Conservation (phyloP, 1,139 yeast genomes). For the Yamadazyma kanchanaburiensis region DNA sequence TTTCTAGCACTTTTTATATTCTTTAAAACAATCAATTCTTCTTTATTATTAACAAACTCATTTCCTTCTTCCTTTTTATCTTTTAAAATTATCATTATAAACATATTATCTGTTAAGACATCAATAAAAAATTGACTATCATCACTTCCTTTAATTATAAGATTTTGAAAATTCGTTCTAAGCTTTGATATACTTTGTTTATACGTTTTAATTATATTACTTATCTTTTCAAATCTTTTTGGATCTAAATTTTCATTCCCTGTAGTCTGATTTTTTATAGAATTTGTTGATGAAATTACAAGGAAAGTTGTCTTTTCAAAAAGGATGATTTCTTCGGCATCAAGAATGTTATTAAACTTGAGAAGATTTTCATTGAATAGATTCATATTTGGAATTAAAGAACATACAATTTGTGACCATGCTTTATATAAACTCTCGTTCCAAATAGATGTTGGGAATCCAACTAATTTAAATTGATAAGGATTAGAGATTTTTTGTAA, state of each 20-base stretch:
- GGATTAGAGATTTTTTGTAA: conserved; percentile 74
- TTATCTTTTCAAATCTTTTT: conserved; percentile 88
- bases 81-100: conserved; percentile 66
- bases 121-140: conserved; percentile 68
- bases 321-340: conserved; percentile 86
- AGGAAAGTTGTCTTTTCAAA: conserved; percentile 93
- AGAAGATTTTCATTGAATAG: conserved; percentile 73
- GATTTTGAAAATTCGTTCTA: conserved; percentile 76
- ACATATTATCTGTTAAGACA: conserved; percentile 68
- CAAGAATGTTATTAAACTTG: conserved; percentile 70
- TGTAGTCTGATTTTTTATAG: conserved; percentile 24
- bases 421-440: conserved; percentile 95
- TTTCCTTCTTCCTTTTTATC: conserved; percentile 24
- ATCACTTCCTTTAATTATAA: conserved; percentile 70
- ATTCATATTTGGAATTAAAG: conserved; percentile 88
- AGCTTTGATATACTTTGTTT: conserved; percentile 90
- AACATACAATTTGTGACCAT: conserved; percentile 95
- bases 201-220: conserved; percentile 90
- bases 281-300: conserved; percentile 74
- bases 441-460: conserved; percentile 97
- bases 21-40: conserved; percentile 61
- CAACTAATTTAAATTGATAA: conserved; percentile 74
- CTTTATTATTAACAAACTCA: conserved; percentile 36
- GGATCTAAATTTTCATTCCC: conserved; percentile 56
- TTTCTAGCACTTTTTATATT: conserved; percentile 66